Evolutionary conservation across 352 stramenopile genomes (phyloP), one percentile per base, ranked within the genome.

Genomic region (Phytophthora cryptogea): DNA sequence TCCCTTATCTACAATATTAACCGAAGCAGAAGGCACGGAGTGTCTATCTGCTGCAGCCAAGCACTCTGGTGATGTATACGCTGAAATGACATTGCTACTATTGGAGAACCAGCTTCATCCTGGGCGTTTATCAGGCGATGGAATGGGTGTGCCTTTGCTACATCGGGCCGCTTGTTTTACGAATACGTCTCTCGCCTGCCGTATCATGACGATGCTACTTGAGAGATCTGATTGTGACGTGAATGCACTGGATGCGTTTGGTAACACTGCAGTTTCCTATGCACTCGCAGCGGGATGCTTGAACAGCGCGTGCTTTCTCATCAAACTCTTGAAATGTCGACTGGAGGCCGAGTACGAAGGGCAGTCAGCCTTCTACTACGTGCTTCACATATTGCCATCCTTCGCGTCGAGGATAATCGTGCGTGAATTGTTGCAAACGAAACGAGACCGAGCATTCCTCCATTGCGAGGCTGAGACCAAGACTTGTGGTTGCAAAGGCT

Each of bases 311-410:
- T 82, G 66, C 8, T 80, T 74, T 20, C 66, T 92, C 14, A 57
- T 87, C 3, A 13, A 56, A 13, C 54, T 49, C n/a, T 23, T 30
- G 8, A 46, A 36, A 8, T 57, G 54, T 48, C 66, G 78, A 45
- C 33, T 86, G 2, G 72, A 89, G 52, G 67, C 71, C 8, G 75
- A 87, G 48, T 92, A 78, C 44, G 82, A 92, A 73, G 82, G 82
- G 3, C 82, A 90, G 32, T 59, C 66, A 0, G 54, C 59, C 9
- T 84, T 88, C 28, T 90, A 90, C 69, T 89, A 89, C 44, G 40
- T 59, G 7, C 68, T 86, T 35, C 68, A 89, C 20, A 50, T 92
- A 9, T 30, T 82, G 9, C 78, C 78, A 16, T 83, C 66, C n/a
- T 81, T 78, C n/a, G 7, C 63, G 1, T 79, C 57, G 68, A 73